Base-by-base conservation (phyloP, 2,329 filamentous ascomycete genomes). In the Chaetomium sp. region DNA sequence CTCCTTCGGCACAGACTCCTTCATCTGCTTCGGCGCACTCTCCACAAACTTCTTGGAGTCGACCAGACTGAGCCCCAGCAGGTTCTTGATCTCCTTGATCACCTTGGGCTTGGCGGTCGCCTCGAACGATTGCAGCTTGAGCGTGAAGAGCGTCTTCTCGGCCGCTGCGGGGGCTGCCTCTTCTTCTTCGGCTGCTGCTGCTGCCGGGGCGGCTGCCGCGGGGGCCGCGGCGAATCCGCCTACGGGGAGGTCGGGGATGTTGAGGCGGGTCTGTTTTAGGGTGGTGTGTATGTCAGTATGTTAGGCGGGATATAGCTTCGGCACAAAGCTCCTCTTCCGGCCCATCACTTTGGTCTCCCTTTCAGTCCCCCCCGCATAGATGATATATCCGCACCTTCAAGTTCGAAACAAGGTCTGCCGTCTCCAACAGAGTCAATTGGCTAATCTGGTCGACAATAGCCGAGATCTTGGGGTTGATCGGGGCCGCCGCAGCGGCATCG, bases 11-110 rank as follows among this genome's bases (percentile, higher is more conserved):
- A 99, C 91, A 51, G 88, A 91, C 77, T 99, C 94, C 86, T 97
- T 97, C 89, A 99, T 89, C 74, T 89, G 78, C 87, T 99, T 99
- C 62, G 94, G 94, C 65, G 89, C 91, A 70, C 89, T 90, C 81
- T 99, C 94, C 64, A 99, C 94, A 69, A 99, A 99, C 80, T 99
- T 99, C 87, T 99, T 99, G 77, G 89, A 95, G 76, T 99, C 94
- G 65, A 99, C 95, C 78, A 99, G 81, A 72, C 89, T 95, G 70
- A 99, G 76, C 44, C 94, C 94, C 59, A 99, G 79, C 84, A 99
- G 81, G 69, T 84, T 86, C 85, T 99, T 99, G 78, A 99, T 82
- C 79, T 99, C 94, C 84, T 99, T 99, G 82, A 99, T 99, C 68
- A 99, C 80, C 87, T 99, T 99, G 68, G 95, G 91, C 81, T 99